phyloP scores from a whole-genome alignment of 2,329 filamentous ascomycete species.

The Botrytis elliptica region DNA sequence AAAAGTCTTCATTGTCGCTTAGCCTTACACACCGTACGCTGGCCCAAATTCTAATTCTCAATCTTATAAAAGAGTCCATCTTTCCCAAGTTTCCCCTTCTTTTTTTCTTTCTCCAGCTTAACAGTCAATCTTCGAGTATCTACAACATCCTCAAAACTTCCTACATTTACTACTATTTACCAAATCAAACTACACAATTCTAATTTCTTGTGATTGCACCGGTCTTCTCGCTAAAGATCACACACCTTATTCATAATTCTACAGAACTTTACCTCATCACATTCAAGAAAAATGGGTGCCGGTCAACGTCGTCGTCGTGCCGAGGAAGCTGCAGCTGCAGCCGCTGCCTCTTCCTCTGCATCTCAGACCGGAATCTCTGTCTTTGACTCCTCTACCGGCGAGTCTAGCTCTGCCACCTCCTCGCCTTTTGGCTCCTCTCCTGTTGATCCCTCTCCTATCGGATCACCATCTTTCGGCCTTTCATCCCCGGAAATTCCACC shows the following conservation, averaged over 20 bases:
- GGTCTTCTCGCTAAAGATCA: background rate
- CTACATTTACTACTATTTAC: no score
- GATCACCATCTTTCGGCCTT: no score
- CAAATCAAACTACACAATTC: no score
- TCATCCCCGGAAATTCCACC: no score
- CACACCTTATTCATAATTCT: no score
- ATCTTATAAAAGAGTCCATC: background rate
- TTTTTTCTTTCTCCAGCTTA: background rate
- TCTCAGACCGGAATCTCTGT: no score
- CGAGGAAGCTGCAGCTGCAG: background rate
- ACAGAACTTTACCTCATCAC: no score
- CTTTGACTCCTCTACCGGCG: background rate
- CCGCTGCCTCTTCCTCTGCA: no score
- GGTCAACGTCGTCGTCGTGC: background rate
- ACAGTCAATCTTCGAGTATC: background rate
- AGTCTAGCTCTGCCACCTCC: background rate
- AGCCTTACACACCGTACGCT: background rate
- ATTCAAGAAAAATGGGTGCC: background rate
- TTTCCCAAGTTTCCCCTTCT: background rate
- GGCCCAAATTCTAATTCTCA: background rate
- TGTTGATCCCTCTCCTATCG: no score
- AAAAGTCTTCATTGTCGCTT: background rate
- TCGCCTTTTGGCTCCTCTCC: no score
- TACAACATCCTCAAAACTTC: no score
- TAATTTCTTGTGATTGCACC: no score